phyloP scores from a whole-genome alignment of 768 basidiomycete genomes.

The Leccinum arenicola region DNA sequence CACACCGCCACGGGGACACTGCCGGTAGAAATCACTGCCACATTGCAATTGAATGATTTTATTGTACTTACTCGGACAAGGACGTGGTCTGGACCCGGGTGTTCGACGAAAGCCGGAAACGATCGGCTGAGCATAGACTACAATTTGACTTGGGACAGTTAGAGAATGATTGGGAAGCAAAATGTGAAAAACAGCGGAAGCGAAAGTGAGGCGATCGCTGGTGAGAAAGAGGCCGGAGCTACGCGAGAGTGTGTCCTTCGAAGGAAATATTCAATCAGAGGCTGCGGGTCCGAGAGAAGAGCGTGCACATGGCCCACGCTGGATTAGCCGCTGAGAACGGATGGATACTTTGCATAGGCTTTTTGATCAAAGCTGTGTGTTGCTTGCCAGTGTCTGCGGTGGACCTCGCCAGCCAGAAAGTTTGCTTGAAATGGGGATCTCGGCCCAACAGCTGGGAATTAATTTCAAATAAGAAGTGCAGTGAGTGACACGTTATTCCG shows the following conservation, averaged over 20 bases:
- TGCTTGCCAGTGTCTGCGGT: neutral
- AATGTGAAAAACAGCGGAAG: slow-evolving; percentile 9
- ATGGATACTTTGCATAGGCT: slow-evolving; percentile 11
- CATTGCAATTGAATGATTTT: neutral
- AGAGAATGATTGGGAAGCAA: slow-evolving; percentile 11
- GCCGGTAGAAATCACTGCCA: slow-evolving; percentile 9
- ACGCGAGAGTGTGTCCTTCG: slow-evolving; percentile 1
- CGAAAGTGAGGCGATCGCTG: slow-evolving; percentile 15
- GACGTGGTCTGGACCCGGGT: neutral
- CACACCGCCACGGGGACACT: slow-evolving; percentile 11
- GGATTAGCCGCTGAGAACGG: neutral
- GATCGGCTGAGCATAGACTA: neutral
- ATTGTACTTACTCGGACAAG: neutral
- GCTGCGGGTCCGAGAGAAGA: slow-evolving; percentile 27
- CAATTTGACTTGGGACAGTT: slow-evolving; percentile 13
- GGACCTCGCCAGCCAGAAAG: neutral
- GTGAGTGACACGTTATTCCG: slow-evolving; percentile 26
- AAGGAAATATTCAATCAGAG: slow-evolving; percentile 15
- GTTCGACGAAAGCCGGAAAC: neutral
- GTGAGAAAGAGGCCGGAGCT: slow-evolving; percentile 1
- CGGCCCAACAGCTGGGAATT: slow-evolving; percentile 2
- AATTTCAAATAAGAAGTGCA: slow-evolving; percentile 34
- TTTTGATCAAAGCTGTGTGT: slow-evolving; percentile 19
- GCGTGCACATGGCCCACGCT: slow-evolving; percentile 1
- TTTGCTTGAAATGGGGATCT: slow-evolving; percentile 11